phyloP scores from a whole-genome alignment of 352 stramenopile genomes.

The Globisporangium spiculum region DNA sequence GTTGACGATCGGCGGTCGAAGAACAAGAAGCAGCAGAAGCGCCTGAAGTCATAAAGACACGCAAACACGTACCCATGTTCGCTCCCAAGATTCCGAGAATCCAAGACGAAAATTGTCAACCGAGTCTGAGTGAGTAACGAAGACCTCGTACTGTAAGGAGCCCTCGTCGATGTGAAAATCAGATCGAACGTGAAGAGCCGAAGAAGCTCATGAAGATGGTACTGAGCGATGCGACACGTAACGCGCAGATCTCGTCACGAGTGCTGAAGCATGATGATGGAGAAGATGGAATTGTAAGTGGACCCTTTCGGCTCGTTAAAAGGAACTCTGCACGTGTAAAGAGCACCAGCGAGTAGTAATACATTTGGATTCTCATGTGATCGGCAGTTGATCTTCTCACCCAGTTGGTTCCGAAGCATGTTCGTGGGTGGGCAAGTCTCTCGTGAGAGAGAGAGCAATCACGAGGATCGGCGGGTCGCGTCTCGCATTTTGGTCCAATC shows the following conservation, averaged over 20 bases:
- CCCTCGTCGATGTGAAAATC: neutral
- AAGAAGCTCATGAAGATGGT: neutral
- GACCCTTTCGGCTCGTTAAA: neutral
- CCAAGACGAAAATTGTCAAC: neutral
- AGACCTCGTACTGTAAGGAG: neutral
- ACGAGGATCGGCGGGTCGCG: neutral
- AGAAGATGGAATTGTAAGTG: neutral
- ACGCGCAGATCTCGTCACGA: neutral
- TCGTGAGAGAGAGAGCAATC: neutral
- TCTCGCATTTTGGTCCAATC: neutral
- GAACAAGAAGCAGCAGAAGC: conserved; percentile 14
- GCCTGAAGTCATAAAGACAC: conserved; percentile 10
- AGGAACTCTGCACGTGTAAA: neutral
- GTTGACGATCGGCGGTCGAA: conserved; percentile 10
- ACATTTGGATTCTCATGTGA: neutral
- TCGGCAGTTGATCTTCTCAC: neutral
- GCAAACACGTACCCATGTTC: neutral
- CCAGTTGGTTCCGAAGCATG: neutral
- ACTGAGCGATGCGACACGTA: neutral
- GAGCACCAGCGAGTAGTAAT: neutral
- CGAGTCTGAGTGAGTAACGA: neutral
- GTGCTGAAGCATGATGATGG: neutral
- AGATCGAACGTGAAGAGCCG: neutral
- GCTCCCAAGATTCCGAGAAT: neutral
- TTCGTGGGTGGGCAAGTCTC: neutral